A percentile compares a stretch with the other conserved stretches of the same genome.
phyloP scores from a whole-genome alignment of 805 yeast species.

The Cyberlindnera meyerae region DNA sequence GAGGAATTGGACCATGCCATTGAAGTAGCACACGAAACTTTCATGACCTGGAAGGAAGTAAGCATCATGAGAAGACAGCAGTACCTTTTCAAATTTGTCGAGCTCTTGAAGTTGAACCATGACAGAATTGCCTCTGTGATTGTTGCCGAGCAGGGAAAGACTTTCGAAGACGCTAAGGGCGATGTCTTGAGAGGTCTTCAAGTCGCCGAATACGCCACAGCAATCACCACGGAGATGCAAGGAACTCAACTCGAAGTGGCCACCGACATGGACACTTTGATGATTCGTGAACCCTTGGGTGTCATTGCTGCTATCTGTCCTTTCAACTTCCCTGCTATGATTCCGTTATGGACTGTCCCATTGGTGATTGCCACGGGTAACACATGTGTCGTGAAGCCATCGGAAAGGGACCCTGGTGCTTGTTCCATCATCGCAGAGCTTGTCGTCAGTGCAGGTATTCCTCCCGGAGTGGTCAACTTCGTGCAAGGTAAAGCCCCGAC shows the following conservation, averaged over 20 bases:
- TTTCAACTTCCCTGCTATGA: constrained; percentile 82
- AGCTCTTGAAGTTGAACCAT: constrained; percentile 57
- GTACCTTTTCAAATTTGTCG: constrained; percentile 63
- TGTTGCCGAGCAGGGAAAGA: constrained; percentile 71
- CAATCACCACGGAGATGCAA: constrained; percentile 56
- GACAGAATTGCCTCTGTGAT: constrained; percentile 62
- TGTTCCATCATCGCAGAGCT: constrained; percentile 68
- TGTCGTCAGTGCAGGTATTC: constrained; percentile 64
- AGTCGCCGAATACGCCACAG: constrained; percentile 73
- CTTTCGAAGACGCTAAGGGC: constrained; percentile 71
- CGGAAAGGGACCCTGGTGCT: constrained; percentile 77
- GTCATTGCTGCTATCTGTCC: constrained; percentile 79
- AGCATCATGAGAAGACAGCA: constrained; percentile 51
- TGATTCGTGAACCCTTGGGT: constrained; percentile 67
- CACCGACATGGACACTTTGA: constrained; percentile 69
- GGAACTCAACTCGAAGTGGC: constrained; percentile 66
- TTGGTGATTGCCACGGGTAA: constrained; percentile 60
- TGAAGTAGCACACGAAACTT: constrained; percentile 51
- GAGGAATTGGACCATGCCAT: constrained; percentile 62
- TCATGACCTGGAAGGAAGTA: constrained; percentile 40
- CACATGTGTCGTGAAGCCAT: constrained; percentile 63
- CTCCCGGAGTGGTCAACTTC: constrained; percentile 64
- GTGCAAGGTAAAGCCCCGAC: constrained; percentile 71
- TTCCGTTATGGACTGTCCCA: constrained; percentile 55
- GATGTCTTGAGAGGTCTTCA: constrained; percentile 72